Percentiles rank a stretch among this genome's conserved stretches.
These are phyloP conservation scores for Tolypocladium amazonense DNA, from an alignment of 2,329 filamentous ascomycete species.

Conservation along the genomic window DNA sequence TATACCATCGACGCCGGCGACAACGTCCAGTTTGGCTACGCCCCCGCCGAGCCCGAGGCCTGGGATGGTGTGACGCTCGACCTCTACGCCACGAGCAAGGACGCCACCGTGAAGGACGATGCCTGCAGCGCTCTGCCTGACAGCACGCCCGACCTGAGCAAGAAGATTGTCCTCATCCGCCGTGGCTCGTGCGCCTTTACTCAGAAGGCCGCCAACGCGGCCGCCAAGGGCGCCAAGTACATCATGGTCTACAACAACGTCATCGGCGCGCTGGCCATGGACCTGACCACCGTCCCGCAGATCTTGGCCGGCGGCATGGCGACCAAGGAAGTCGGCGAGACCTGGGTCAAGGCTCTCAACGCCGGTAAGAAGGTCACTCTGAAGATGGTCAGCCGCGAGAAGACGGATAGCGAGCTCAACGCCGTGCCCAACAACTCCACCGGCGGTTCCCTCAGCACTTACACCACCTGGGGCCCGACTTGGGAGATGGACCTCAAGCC, in stretches of 20 bases:
- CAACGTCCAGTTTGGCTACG: conserved; percentile 29
- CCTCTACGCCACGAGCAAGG: conserved; percentile 37
- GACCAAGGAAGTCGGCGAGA: conserved; percentile 26
- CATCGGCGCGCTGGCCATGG: conserved; percentile 20
- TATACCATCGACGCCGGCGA: conserved; percentile 27
- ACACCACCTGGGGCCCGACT: conserved; percentile 50
- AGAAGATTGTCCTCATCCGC: conserved; percentile 47
- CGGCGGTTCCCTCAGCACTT: conserved; percentile 41
- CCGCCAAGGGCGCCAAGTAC: conserved; percentile 45
- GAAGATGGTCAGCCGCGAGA: conserved; percentile 29
- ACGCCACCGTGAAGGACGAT: conserved; percentile 35
- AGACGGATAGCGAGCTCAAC: conserved; percentile 17
- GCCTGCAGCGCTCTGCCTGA: conserved; percentile 42
- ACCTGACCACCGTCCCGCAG: conserved; percentile 17
- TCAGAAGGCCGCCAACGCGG: conserved; percentile 42
- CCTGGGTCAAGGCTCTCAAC: conserved; percentile 32
- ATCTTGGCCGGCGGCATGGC: conserved; percentile 31
- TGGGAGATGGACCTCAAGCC: conserved; percentile 48
- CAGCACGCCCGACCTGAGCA: conserved; percentile 44
- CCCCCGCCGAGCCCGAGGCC: conserved; percentile 25
- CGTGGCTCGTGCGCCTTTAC: conserved; percentile 47
- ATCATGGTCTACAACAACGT: conserved; percentile 51
- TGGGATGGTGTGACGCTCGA: conserved; percentile 37
- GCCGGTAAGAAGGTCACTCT: conserved; percentile 32
- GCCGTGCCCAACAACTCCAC: conserved; percentile 21